Evolutionary conservation across 2,329 filamentous ascomycete genomes (phyloP).

Genomic region (Pyrenochaeta sp.): DNA sequence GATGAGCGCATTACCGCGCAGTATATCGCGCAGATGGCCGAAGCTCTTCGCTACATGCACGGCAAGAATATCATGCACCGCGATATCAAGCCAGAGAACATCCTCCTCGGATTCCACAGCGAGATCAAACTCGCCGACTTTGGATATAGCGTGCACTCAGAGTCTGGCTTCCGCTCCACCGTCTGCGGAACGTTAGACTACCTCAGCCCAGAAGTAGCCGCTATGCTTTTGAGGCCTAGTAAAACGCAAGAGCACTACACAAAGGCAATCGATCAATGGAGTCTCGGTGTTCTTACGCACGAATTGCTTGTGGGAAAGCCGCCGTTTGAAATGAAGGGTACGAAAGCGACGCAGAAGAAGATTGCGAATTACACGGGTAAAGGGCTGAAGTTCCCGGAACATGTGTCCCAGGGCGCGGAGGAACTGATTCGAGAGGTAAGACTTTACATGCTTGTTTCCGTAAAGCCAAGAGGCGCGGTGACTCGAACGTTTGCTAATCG

Average conservation of each 20-base stretch:
- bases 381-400: slow-evolving; percentile 83
- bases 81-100: slow-evolving; percentile 93
- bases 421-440: slow-evolving; percentile 71
- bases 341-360: slow-evolving; percentile 81
- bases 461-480: not conserved
- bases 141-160: slow-evolving; percentile 94
- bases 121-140: slow-evolving; percentile 98
- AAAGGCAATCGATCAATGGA: slow-evolving; percentile 94
- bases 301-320: slow-evolving; percentile 93
- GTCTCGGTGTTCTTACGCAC: slow-evolving; percentile 89
- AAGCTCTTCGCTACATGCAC: slow-evolving; percentile 84
- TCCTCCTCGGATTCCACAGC: slow-evolving; percentile 90
- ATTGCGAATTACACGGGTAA: slow-evolving; percentile 76
- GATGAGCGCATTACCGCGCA: slow-evolving; percentile 81
- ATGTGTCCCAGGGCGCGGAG: slow-evolving; percentile 83
- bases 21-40: slow-evolving; percentile 85
- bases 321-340: slow-evolving; percentile 88
- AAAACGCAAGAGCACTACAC: slow-evolving; percentile 85
- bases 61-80: slow-evolving; percentile 94
- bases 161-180: slow-evolving; percentile 85
- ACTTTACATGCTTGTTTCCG: not conserved
- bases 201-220: slow-evolving; percentile 91
- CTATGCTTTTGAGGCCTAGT: slow-evolving; percentile 23
- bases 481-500: not conserved
- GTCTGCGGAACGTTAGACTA: slow-evolving; percentile 97